These are phyloP conservation scores for Davidsoniella virescens DNA, from an alignment of 2,329 filamentous ascomycete species.

Conservation along the genomic window DNA sequence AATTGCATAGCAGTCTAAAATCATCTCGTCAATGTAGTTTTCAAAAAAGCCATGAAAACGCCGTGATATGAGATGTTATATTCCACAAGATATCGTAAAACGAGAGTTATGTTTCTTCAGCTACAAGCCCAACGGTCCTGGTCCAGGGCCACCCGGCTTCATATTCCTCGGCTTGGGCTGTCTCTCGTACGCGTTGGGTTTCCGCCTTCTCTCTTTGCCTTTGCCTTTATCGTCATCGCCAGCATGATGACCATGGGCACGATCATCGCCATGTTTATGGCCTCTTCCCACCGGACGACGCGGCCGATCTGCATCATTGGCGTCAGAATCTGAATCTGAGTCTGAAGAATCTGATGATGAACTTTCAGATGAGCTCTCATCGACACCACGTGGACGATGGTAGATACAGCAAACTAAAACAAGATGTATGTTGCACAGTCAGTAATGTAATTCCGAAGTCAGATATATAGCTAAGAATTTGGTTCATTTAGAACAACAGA, in stretches of 20 bases:
- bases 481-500: neutral
- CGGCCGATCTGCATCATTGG: conserved; percentile 19
- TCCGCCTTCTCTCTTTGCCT: conserved; percentile 34
- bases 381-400: conserved; percentile 65
- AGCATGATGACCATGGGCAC: conserved; percentile 18
- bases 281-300: conserved; percentile 13
- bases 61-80: neutral
- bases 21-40: too few species aligned
- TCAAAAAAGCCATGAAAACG: too few species aligned
- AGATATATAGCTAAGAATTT: neutral
- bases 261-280: conserved; percentile 1
- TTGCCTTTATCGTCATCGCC: conserved; percentile 25
- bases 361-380: conserved; percentile 48
- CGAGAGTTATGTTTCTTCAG: too few species aligned
- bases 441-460: too few species aligned
- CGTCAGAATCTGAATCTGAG: conserved; percentile 17
- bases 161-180: conserved; percentile 25
- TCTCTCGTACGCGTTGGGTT: conserved; percentile 71
- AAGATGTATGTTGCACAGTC: neutral
- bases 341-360: conserved; percentile 36
- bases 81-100: too few species aligned
- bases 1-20: too few species aligned
- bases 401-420: conserved; percentile 92
- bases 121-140: too few species aligned
- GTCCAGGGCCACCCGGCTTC: neutral